Evolutionary conservation across 192 early-diverging fungal species (phyloP).

Genomic region (Chytriomyces sp.): DNA sequence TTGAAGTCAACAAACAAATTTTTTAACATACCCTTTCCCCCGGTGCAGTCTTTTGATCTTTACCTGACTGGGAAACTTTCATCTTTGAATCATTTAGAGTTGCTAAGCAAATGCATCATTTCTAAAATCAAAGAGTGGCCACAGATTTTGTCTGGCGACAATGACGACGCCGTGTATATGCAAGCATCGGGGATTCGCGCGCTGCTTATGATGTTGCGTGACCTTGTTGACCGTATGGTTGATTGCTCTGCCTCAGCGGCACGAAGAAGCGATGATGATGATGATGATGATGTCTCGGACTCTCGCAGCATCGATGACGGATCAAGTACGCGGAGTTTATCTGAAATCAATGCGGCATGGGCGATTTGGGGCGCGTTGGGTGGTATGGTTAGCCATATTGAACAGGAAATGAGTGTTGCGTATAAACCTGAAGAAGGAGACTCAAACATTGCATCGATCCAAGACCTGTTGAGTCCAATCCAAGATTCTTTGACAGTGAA

Average conservation of each 20-base stretch:
- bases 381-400: slow-evolving; percentile 40
- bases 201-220: slow-evolving; percentile 4
- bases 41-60: slow-evolving; percentile 34
- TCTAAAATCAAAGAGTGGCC: slow-evolving; percentile 38
- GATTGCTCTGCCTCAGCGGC: background rate
- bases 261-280: background rate
- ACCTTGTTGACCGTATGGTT: slow-evolving; percentile 8
- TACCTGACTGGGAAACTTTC: slow-evolving; percentile 27
- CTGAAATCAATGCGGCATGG: slow-evolving; percentile 46
- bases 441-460: slow-evolving; percentile 37
- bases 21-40: background rate
- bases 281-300: background rate
- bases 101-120: slow-evolving; percentile 36
- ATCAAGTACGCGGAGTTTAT: slow-evolving; percentile 1
- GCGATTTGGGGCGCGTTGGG: slow-evolving; percentile 45
- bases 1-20: background rate
- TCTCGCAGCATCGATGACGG: background rate
- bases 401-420: slow-evolving; percentile 26
- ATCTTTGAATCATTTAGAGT: slow-evolving; percentile 34
- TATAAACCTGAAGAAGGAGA: slow-evolving; percentile 33
- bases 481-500: background rate
- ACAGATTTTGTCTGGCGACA: background rate
- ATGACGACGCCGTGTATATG: slow-evolving; percentile 33
- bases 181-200: slow-evolving; percentile 19
- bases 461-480: slow-evolving; percentile 40